Evolutionary conservation across 192 early-diverging fungal species (phyloP), one percentile per base, ranked within the genome.

Genomic region (Entomortierella chlamydospora): DNA sequence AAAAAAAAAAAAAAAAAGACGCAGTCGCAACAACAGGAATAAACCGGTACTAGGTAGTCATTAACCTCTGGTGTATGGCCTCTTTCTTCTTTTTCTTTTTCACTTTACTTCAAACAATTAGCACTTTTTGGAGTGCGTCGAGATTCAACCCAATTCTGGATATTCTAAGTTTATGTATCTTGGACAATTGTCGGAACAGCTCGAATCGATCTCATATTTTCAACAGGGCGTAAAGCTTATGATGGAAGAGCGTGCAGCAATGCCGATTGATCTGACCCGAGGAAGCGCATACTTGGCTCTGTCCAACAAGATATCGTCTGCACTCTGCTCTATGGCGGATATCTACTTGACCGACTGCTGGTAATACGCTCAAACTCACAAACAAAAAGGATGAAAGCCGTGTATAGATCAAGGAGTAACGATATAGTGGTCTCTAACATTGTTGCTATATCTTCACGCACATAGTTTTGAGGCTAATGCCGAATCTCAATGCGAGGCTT

Each of bases 341-440:
- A 95, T 98, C 23, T 99, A 96, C 81, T 89, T 99, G 83, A 98
- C 98, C 0, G 98, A 99, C 76, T 97, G 94, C 81, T 99, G 98
- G 93, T 96, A 87, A 82, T 20, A 39, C 10, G 10, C 10, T 7
- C 5, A 7, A 37, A 4, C 34, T 7, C 10, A 7, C 31, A 23
- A 10, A 31, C 1, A 43, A 13, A 58, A 47, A 39, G 22, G 23
- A n/a, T n/a, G n/a, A n/a, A n/a, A n/a, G n/a, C n/a, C n/a, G n/a
- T n/a, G n/a, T n/a, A n/a, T n/a, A n/a, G n/a, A n/a, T n/a, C n/a
- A n/a, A n/a, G n/a, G n/a, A n/a, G n/a, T n/a, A n/a, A n/a, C n/a
- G n/a, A n/a, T n/a, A n/a, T n/a, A n/a, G n/a, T n/a, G n/a, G n/a
- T n/a, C n/a, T n/a, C n/a, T n/a, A n/a, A n/a, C n/a, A n/a, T n/a